phyloP scores from a whole-genome alignment of 306 rosid species.

The Senna siamea region DNA sequence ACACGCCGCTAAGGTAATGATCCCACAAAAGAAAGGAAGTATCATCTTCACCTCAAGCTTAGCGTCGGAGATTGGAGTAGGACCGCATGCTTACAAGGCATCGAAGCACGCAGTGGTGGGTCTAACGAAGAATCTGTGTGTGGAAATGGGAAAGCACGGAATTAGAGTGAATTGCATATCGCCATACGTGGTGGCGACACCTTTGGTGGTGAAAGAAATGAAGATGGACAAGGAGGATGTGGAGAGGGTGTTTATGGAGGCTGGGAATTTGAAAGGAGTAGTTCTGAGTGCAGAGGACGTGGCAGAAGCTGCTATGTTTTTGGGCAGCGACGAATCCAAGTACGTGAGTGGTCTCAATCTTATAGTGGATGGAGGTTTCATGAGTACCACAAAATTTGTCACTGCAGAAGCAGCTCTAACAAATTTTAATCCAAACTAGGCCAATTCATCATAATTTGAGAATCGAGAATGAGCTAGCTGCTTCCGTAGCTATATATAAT shows the following conservation, averaged over 20 bases:
- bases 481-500: too few species aligned
- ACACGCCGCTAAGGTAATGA: slow-evolving; percentile 61
- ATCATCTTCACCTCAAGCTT: slow-evolving; percentile 59
- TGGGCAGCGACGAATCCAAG: slow-evolving; percentile 30
- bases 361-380: slow-evolving; percentile 33
- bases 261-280: slow-evolving; percentile 34
- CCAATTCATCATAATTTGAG: too few species aligned
- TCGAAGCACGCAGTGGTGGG: slow-evolving; percentile 74
- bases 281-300: slow-evolving; percentile 27
- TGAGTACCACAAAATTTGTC: slow-evolving; percentile 23
- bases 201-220: slow-evolving; percentile 33
- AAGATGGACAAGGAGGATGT: slow-evolving; percentile 34
- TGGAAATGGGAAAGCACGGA: slow-evolving; percentile 63
- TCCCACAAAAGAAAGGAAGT: slow-evolving; percentile 49
- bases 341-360: slow-evolving; percentile 44
- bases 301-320: slow-evolving; percentile 24
- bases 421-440: too few species aligned
- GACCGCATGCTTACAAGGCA: slow-evolving; percentile 47
- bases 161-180: slow-evolving; percentile 69
- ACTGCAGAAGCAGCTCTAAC: not conserved
- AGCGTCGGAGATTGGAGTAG: slow-evolving; percentile 37
- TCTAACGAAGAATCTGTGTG: slow-evolving; percentile 55
- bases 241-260: not conserved
- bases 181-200: slow-evolving; percentile 55
- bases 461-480: too few species aligned